These are phyloP conservation scores for Phyllosticta capitalensis DNA, from an alignment of 2,329 filamentous ascomycete species.

Conservation along the genomic window DNA sequence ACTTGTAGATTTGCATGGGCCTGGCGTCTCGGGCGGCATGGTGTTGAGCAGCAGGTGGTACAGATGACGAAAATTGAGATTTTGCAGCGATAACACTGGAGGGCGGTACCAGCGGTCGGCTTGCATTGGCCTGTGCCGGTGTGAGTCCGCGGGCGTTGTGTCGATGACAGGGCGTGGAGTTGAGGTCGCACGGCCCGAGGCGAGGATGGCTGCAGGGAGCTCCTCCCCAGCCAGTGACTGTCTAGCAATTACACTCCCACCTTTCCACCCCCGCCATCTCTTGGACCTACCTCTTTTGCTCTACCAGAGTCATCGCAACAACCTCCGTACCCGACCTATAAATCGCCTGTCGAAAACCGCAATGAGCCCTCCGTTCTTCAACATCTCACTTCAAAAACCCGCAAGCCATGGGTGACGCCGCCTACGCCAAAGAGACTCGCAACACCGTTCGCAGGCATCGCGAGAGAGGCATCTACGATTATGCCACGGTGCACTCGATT, in stretches of 20 bases:
- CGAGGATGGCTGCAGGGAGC: background rate
- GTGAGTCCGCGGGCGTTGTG: background rate
- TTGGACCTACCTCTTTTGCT: background rate
- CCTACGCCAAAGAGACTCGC: background rate
- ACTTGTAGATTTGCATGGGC: background rate
- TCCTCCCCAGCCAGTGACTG: background rate
- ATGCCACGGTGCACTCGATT: constrained; percentile 62
- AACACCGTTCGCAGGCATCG: background rate
- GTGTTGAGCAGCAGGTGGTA: background rate
- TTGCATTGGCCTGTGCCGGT: background rate
- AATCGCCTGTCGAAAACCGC: background rate
- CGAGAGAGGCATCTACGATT: constrained; percentile 55
- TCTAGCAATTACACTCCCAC: background rate
- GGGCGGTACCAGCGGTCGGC: background rate
- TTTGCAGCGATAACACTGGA: background rate
- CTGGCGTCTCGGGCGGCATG: background rate
- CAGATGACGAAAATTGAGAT: background rate
- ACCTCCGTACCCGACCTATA: background rate
- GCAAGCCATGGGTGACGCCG: background rate
- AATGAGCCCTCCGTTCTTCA: background rate
- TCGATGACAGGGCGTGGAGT: background rate
- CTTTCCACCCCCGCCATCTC: background rate
- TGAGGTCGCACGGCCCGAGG: background rate
- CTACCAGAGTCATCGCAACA: background rate
- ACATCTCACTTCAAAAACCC: background rate